Conservation (phyloP, 177 flowering plant species). For the Vitis hybrid region DNA sequence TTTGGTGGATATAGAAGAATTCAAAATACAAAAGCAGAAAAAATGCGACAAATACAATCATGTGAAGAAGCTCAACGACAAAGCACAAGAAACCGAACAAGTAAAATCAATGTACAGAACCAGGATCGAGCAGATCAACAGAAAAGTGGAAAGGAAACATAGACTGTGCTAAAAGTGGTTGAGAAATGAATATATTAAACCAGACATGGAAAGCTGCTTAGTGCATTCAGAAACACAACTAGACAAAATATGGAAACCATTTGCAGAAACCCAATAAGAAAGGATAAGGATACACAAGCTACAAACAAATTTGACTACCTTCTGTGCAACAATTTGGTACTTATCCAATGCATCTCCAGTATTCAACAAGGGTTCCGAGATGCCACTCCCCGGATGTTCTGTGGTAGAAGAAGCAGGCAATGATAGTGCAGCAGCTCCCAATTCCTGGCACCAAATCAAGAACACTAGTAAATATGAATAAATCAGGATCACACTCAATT, state of each 20-base stretch:
- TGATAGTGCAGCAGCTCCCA: slow-evolving; percentile 44
- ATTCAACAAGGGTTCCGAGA: slow-evolving; percentile 55
- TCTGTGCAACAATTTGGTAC: slow-evolving; percentile 67
- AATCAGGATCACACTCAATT: neutral
- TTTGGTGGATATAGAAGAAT: too few species aligned
- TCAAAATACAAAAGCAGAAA: neutral
- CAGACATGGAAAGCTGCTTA: too few species aligned
- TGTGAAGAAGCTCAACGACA: too few species aligned
- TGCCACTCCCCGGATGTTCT: slow-evolving; percentile 51
- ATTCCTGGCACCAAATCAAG: slow-evolving; percentile 43
- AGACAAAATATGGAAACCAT: neutral
- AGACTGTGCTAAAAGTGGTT: too few species aligned
- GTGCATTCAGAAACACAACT: too few species aligned
- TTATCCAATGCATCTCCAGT: slow-evolving; percentile 91
- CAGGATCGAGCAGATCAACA: too few species aligned
- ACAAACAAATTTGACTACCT: slow-evolving; percentile 43
- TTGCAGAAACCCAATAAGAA: neutral
- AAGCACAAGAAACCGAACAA: too few species aligned
- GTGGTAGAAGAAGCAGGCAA: slow-evolving; percentile 38
- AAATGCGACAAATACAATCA: neutral
- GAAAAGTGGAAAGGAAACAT: too few species aligned
- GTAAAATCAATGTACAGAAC: too few species aligned
- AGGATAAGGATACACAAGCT: too few species aligned
- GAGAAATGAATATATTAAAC: too few species aligned
- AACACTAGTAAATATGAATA: slow-evolving; percentile 11